Conservation (phyloP, 305 asterid species). For the Fraxinus albicans region DNA sequence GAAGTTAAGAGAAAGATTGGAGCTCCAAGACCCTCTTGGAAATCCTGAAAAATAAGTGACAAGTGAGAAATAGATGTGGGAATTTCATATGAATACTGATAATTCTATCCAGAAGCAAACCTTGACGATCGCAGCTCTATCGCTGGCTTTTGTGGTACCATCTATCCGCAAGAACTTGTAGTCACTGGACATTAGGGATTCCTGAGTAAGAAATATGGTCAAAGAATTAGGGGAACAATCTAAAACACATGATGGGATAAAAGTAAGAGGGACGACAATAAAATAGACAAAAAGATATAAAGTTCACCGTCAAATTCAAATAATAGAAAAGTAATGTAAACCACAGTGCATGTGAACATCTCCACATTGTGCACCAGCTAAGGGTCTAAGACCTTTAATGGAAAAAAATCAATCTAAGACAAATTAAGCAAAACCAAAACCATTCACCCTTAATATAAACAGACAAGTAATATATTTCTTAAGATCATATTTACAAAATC, state of each 20-base stretch:
- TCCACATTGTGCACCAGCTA: background rate
- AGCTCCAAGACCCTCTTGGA: slow-evolving; percentile 83
- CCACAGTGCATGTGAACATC: background rate
- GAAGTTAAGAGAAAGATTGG: slow-evolving; percentile 87
- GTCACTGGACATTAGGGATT: slow-evolving; percentile 51
- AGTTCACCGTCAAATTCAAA: background rate
- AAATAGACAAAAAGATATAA: background rate
- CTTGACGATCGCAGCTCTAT: slow-evolving; percentile 74
- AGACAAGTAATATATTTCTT: background rate
- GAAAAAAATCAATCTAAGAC: background rate
- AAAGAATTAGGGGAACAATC: slow-evolving; percentile 9
- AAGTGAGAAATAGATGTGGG: slow-evolving; percentile 11
- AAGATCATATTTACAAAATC: background rate
- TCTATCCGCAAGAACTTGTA: slow-evolving; percentile 81
- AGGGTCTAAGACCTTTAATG: background rate
- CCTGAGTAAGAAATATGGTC: slow-evolving; percentile 42
- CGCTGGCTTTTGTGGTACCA: slow-evolving; percentile 78
- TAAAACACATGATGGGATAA: background rate
- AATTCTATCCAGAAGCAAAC: slow-evolving; percentile 30
- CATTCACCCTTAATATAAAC: background rate
- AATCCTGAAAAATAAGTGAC: slow-evolving; percentile 52
- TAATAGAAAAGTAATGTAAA: background rate
- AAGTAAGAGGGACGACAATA: slow-evolving; percentile 6
- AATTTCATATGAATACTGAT: background rate
- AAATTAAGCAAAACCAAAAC: background rate